Percentiles rank a stretch among this genome's conserved stretches.
These are phyloP conservation scores for Amaranthus palmeri DNA, from an alignment of 148 eudicot genomes.

Conservation along the genomic window DNA sequence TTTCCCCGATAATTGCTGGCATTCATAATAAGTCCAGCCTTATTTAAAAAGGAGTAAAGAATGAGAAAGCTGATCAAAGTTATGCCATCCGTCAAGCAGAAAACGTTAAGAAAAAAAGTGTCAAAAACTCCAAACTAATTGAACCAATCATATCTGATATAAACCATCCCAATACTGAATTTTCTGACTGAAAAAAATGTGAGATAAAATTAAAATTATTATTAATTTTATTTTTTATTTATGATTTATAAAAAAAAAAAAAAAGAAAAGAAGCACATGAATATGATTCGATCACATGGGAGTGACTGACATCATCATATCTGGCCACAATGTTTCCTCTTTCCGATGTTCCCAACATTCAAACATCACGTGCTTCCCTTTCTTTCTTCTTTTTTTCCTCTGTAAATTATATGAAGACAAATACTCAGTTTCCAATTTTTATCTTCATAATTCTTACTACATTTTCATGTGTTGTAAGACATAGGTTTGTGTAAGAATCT, in stretches of 20 bases:
- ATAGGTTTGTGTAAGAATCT: conserved; percentile 8
- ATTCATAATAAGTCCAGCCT: no score
- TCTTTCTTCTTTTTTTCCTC: background rate
- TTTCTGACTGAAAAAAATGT: conserved; percentile 14
- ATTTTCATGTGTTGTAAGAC: conserved; percentile 12
- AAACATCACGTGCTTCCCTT: conserved; percentile 52
- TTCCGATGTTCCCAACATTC: conserved; percentile 59
- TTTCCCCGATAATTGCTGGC: no score
- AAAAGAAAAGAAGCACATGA: conserved; percentile 24
- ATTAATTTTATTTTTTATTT: background rate
- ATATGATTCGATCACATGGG: conserved; percentile 59
- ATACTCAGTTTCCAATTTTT: conserved; percentile 16
- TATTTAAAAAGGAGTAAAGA: no score
- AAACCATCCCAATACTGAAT: conserved; percentile 14
- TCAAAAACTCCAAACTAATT: conserved; percentile 20
- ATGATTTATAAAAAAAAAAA: background rate
- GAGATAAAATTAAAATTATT: background rate
- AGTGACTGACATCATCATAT: conserved; percentile 66
- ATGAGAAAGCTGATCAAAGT: background rate
- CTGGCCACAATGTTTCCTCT: conserved; percentile 51
- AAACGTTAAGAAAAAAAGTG: conserved; percentile 19
- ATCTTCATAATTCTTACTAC: conserved; percentile 7
- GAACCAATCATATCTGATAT: conserved; percentile 21
- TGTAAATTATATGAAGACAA: conserved; percentile 10
- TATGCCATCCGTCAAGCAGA: background rate